Evolutionary conservation across 2,329 filamentous ascomycete genomes (phyloP).

Genomic region (Calonectria hongkongensis): DNA sequence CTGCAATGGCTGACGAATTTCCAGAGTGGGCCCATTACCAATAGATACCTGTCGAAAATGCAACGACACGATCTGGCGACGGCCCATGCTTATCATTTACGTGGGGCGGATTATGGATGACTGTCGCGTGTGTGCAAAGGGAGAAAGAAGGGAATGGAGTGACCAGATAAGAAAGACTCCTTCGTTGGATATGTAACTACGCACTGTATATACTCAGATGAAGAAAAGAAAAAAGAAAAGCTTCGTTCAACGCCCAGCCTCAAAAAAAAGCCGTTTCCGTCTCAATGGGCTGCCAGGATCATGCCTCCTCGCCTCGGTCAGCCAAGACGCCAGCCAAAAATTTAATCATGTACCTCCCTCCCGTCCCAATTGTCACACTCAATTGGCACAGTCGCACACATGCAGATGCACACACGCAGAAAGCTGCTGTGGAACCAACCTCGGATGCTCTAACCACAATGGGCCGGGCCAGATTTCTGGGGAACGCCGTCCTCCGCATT

Average conservation of each 20-base stretch:
- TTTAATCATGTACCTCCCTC: background rate
- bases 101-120: slow-evolving; percentile 24
- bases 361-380: background rate
- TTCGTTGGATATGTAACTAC: background rate
- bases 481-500: slow-evolving; percentile 39
- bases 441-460: slow-evolving; percentile 35
- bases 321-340: slow-evolving; percentile 3
- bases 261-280: slow-evolving; percentile 8
- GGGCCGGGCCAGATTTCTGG: slow-evolving; percentile 29
- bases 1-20: slow-evolving; percentile 19
- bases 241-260: slow-evolving; percentile 4
- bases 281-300: background rate
- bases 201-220: background rate
- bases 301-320: background rate
- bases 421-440: slow-evolving; percentile 22
- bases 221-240: background rate
- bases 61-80: slow-evolving; percentile 22
- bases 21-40: slow-evolving; percentile 38
- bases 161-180: slow-evolving; percentile 2
- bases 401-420: background rate
- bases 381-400: background rate
- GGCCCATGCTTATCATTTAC: slow-evolving; percentile 37
- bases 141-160: background rate
- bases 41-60: slow-evolving; percentile 33
- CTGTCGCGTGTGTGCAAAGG: slow-evolving; percentile 4